These are phyloP conservation scores for Cercospora sp. DNA, from an alignment of 2,329 filamentous ascomycete genomes.

Conservation along the genomic window DNA sequence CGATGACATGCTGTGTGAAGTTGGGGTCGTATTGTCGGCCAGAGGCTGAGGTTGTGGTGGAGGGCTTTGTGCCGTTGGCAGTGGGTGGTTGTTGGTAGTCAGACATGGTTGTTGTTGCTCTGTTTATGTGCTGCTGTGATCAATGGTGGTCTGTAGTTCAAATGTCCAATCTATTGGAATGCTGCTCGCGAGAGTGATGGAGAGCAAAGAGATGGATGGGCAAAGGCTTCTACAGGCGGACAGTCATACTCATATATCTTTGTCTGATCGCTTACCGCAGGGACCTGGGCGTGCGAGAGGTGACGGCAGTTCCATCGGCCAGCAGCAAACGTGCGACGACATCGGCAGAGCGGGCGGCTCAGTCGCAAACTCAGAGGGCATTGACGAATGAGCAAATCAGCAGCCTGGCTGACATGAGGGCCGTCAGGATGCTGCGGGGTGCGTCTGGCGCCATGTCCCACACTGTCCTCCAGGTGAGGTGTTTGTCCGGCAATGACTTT, in stretches of 20 bases:
- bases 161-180: background rate
- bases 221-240: constrained; percentile 5
- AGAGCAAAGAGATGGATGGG: background rate
- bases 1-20: constrained; percentile 73
- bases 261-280: constrained; percentile 14
- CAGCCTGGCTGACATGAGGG: constrained; percentile 4
- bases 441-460: constrained; percentile 3
- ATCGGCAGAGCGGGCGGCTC: constrained; percentile 10
- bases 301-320: constrained; percentile 23
- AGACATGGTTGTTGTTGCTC: constrained; percentile 3
- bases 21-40: constrained; percentile 65
- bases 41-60: constrained; percentile 5
- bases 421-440: constrained; percentile 12
- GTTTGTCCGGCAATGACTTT: constrained; percentile 1
- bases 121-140: background rate
- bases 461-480: background rate
- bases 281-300: constrained; percentile 4
- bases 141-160: background rate
- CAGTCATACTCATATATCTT: constrained; percentile 14
- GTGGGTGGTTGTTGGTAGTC: constrained; percentile 11
- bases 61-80: constrained; percentile 5
- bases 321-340: constrained; percentile 5
- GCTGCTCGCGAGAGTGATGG: background rate
- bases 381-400: constrained; percentile 9
- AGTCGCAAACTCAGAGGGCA: constrained; percentile 2